Percentiles rank a stretch among this genome's conserved stretches.
These are phyloP conservation scores for Penicillium sp. DNA, from an alignment of 2,329 filamentous ascomycete genomes.

Conservation along the genomic window DNA sequence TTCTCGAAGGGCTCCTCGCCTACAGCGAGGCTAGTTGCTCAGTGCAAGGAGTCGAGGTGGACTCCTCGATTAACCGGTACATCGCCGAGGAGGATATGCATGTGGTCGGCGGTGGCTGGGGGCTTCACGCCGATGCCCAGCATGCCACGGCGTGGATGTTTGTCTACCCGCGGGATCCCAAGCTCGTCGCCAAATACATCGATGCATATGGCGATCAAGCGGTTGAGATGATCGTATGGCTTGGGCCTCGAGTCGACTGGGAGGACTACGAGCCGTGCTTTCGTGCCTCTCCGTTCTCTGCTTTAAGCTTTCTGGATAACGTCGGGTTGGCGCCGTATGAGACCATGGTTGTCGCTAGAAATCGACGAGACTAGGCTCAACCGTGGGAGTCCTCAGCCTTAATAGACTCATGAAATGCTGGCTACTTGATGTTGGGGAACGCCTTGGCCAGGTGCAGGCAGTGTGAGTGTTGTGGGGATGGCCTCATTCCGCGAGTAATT, in stretches of 20 bases:
- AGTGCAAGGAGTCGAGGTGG: conserved; percentile 51
- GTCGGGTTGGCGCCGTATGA: conserved; percentile 28
- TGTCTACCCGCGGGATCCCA: conserved; percentile 53
- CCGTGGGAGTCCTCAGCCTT: too few species aligned
- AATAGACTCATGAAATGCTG: too few species aligned
- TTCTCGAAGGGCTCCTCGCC: conserved; percentile 49
- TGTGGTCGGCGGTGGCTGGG: conserved; percentile 46
- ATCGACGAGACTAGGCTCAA: background rate
- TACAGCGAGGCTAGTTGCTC: conserved; percentile 24
- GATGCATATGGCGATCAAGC: conserved; percentile 18
- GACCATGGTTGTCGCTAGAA: conserved; percentile 21
- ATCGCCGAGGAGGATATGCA: conserved; percentile 44
- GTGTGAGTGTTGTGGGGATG: too few species aligned
- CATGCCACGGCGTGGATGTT: conserved; percentile 51
- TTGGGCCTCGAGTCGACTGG: conserved; percentile 33
- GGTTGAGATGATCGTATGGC: conserved; percentile 29
- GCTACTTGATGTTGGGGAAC: too few species aligned
- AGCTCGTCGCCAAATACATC: conserved; percentile 47
- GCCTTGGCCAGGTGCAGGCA: too few species aligned
- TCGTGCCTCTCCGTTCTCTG: conserved; percentile 19
- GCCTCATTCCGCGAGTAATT: too few species aligned
- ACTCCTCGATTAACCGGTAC: conserved; percentile 45
- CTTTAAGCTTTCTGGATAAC: conserved; percentile 19
- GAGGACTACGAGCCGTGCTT: conserved; percentile 31
- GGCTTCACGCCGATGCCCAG: conserved; percentile 42